These are phyloP conservation scores for Colletotrichum echinochloae DNA, from an alignment of 2,329 filamentous ascomycete species.

Conservation along the genomic window DNA sequence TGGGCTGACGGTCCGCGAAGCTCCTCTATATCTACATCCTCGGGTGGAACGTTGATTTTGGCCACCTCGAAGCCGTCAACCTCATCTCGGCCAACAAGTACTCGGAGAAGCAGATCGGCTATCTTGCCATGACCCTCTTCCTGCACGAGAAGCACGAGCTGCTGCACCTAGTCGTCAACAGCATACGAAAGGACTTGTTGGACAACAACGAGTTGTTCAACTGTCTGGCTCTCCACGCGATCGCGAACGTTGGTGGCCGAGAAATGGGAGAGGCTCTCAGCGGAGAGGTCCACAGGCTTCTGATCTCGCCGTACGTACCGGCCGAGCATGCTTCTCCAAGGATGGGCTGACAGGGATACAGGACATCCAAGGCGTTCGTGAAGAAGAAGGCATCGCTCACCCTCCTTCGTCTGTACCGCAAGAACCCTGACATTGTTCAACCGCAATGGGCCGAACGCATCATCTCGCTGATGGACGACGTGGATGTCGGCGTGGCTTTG, in stretches of 20 bases:
- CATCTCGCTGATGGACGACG: conserved; percentile 98
- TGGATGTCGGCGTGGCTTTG: conserved; percentile 91
- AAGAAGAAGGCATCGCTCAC: conserved; percentile 99
- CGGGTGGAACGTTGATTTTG: conserved; percentile 99
- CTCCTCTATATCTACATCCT: conserved; percentile 99
- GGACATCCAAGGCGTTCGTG: conserved; percentile 91
- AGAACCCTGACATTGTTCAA: conserved; percentile 92
- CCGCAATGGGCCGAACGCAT: conserved; percentile 98
- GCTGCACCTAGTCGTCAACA: conserved; percentile 96
- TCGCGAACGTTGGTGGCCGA: conserved; percentile 94
- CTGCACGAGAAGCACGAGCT: conserved; percentile 97
- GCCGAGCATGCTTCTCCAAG: neutral
- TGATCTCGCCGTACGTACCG: conserved; percentile 88
- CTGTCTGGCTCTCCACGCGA: conserved; percentile 94
- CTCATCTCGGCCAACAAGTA: conserved; percentile 97
- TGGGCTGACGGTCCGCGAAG: conserved; percentile 53
- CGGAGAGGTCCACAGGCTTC: conserved; percentile 88
- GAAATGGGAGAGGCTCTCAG: conserved; percentile 98
- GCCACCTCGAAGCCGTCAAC: conserved; percentile 97
- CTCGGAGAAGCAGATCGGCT: conserved; percentile 99
- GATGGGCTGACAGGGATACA: conserved; percentile 40
- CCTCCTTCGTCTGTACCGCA: conserved; percentile 91
- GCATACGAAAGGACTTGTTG: conserved; percentile 93
- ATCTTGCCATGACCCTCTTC: conserved; percentile 96
- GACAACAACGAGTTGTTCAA: conserved; percentile 98